Conservation (phyloP, 176 grass and related monocot species). For the Bolboschoenus planiculmis region DNA sequence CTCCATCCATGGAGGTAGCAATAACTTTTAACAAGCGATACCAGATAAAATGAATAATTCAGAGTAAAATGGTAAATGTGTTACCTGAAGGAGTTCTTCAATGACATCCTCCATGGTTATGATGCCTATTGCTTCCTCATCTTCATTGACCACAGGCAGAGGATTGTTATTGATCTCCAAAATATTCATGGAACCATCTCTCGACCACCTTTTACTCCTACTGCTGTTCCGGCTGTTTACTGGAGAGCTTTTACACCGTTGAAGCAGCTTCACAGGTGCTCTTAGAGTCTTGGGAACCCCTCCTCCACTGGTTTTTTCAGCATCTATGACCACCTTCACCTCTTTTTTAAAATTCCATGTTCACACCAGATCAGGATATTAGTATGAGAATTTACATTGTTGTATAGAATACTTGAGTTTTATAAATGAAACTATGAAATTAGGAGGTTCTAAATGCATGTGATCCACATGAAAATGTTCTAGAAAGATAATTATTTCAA, state of each 20-base stretch:
- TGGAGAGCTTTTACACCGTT: slow-evolving; percentile 65
- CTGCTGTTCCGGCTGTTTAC: slow-evolving; percentile 32
- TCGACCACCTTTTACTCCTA: slow-evolving; percentile 57
- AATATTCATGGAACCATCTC: slow-evolving; percentile 39
- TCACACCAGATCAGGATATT: not conserved
- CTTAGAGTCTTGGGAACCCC: not conserved
- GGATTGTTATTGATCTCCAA: slow-evolving; percentile 56
- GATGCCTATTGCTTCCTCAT: slow-evolving; percentile 80
- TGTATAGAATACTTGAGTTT: not conserved
- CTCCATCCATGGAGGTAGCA: not conserved
- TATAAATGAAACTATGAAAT: not conserved
- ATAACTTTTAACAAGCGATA: not conserved
- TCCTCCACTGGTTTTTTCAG: slow-evolving; percentile 3
- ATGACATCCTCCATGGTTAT: slow-evolving; percentile 99
- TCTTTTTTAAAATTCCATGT: slow-evolving; percentile 1
- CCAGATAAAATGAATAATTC: not conserved
- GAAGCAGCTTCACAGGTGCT: not conserved
- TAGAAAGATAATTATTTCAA: not conserved
- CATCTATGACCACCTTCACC: slow-evolving; percentile 17
- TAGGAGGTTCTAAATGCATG: not conserved
- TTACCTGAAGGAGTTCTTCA: slow-evolving; percentile 94
- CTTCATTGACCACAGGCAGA: slow-evolving; percentile 50
- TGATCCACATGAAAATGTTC: not conserved
- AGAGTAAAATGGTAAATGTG: not conserved
- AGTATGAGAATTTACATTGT: not conserved